These are phyloP conservation scores for Lactarius sp. DNA, from an alignment of 768 basidiomycete genomes.

Conservation along the genomic window DNA sequence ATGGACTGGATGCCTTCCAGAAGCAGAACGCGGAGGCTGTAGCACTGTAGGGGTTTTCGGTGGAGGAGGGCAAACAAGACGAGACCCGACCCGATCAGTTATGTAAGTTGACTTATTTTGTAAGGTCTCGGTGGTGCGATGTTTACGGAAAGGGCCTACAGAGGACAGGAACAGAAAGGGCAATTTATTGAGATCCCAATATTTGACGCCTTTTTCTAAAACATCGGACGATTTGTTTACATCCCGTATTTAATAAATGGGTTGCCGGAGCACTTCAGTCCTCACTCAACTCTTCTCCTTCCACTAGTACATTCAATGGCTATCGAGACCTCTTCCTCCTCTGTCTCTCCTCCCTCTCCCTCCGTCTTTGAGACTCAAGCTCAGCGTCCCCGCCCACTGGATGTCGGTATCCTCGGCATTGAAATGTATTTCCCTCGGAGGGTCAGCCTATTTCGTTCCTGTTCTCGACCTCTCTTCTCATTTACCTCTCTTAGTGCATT, in stretches of 20 bases:
- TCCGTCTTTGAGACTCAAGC: slow-evolving; percentile 25
- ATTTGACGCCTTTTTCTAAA: slow-evolving; percentile 22
- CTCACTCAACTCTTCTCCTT: not conserved
- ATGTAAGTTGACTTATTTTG: slow-evolving; percentile 10
- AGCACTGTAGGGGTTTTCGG: no score
- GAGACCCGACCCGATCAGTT: slow-evolving; percentile 13
- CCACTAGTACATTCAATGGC: slow-evolving; percentile 21
- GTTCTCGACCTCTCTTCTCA: not conserved
- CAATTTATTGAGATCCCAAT: not conserved
- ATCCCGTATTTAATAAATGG: slow-evolving; percentile 18
- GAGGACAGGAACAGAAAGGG: not conserved
- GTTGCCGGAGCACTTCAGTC: not conserved
- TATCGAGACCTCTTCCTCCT: slow-evolving; percentile 17
- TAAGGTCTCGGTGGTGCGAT: slow-evolving; percentile 17
- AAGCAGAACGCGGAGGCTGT: no score
- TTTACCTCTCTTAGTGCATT: slow-evolving; percentile 60
- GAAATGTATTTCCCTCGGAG: slow-evolving; percentile 27
- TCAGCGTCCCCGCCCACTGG: slow-evolving; percentile 24
- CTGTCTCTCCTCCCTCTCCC: slow-evolving; percentile 6
- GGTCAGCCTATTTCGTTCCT: not conserved
- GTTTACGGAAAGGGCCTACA: not conserved
- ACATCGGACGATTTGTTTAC: slow-evolving; percentile 25
- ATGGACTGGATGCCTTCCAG: no score
- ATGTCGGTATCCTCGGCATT: slow-evolving; percentile 27
- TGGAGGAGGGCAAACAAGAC: no score